Base-by-base conservation (phyloP, 2,329 filamentous ascomycete genomes). In the Colletotrichum eremochloae region DNA sequence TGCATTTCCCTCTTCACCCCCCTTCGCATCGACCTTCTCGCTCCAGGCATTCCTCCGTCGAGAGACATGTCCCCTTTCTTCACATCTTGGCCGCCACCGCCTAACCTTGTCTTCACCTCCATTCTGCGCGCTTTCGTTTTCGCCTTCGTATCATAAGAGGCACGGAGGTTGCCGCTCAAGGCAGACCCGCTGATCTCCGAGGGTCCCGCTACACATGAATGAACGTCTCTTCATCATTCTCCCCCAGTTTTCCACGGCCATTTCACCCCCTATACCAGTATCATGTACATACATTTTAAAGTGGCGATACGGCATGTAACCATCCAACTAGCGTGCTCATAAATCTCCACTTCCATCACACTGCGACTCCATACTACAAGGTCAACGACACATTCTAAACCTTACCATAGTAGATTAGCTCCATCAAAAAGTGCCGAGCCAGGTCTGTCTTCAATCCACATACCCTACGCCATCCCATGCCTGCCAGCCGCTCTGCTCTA, bases 121-220 rank as follows among this genome's bases (percentile, higher is more conserved):
- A 53, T 56, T 12, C 31, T 24, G 24, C 44, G 52, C 40, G 33
- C 50, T 58, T 60, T 69, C 48, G 66, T 40, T 42, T 62, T 62
- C 66, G 53, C 29, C 55, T 56, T 70, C 55, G 48, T 58, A 50
- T 31, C 5, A 36, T 9, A 24, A 31, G 38, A 12, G 46, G 36
- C 42, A 50, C 38, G n/a, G 24, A n/a, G 14, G 18, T 53, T 33
- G 40, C 15, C 15, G 53, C 48, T 42, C 53, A 50, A 68, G 44
- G 65, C 36, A 70, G 66, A 64, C 56, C 66, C 66, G 70, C 66
- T 60, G 66, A 72, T 72, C 70, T 61, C 70, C 66, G 70, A 61
- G 33, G 46, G n/a, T 24, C 70, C 60, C 33, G 55, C 60, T 55
- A 38, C 8, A 56, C 55, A 50, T 62, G 36, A 57, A 40, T 18